These are phyloP conservation scores for Debaryomyces coudertii DNA, from an alignment of 1,139 yeast species.

Conservation along the genomic window DNA sequence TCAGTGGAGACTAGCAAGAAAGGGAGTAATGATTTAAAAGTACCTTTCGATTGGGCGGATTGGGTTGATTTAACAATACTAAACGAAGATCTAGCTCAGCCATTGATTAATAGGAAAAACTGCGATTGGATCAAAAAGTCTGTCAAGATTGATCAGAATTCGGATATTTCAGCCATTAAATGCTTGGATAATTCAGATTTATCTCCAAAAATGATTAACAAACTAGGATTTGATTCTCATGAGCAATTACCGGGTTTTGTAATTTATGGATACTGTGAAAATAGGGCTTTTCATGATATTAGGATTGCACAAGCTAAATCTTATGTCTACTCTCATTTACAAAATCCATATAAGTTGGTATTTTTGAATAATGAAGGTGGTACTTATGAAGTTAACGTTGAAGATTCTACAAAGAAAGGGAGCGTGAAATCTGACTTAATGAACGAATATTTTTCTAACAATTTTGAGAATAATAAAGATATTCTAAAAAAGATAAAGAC, in stretches of 20 bases:
- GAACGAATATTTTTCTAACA: conserved; percentile 18
- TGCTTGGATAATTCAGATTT: conserved; percentile 26
- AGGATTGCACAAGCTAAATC: conserved; percentile 32
- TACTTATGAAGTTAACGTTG: conserved; percentile 29
- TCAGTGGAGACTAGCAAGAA: conserved; percentile 13
- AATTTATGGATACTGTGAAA: conserved; percentile 19
- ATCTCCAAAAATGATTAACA: conserved; percentile 22
- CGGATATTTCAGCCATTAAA: conserved; percentile 15
- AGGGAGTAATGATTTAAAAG: conserved; percentile 16
- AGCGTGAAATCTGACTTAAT: conserved; percentile 25
- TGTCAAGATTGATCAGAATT: conserved; percentile 15
- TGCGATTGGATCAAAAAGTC: conserved; percentile 16
- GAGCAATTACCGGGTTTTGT: conserved; percentile 31
- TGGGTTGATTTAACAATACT: conserved; percentile 30
- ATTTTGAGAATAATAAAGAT: conserved; percentile 6
- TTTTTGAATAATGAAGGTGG: conserved; percentile 29
- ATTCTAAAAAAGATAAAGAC: conserved; percentile 9
- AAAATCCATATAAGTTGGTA: conserved; percentile 28
- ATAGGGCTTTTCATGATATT: conserved; percentile 24
- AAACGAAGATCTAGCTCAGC: conserved; percentile 22
- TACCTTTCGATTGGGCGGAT: conserved; percentile 36
- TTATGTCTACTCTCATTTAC: conserved; percentile 28
- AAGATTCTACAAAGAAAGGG: conserved; percentile 20
- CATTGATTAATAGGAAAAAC: conserved; percentile 19
- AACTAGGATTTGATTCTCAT: conserved; percentile 24